Conservation (phyloP, 176 grass and related monocot genomes). For the Carex parvula region DNA sequence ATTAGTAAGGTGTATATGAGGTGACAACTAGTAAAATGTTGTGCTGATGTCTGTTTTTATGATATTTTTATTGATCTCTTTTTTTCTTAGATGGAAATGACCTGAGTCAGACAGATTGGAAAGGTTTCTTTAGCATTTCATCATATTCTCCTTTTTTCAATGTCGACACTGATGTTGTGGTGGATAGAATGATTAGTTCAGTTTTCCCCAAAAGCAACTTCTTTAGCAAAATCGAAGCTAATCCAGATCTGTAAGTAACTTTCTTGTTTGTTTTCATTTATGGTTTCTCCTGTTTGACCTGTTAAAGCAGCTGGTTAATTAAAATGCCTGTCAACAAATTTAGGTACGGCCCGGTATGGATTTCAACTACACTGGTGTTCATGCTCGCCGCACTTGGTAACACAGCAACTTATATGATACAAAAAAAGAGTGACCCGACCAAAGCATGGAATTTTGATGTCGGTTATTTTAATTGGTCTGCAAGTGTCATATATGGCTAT, state of each 20-base stretch:
- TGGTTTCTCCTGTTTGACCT: conserved; percentile 11
- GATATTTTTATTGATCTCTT: neutral
- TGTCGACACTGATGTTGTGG: conserved; percentile 88
- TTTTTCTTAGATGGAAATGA: conserved; percentile 55
- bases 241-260: conserved; percentile 88
- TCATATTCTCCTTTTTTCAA: conserved; percentile 92
- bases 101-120: conserved; percentile 65
- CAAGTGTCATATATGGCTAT: conserved; percentile 92
- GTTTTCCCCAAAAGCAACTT: conserved; percentile 81
- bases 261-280: neutral
- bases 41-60: conserved; percentile 10
- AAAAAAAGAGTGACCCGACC: conserved; percentile 52
- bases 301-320: neutral
- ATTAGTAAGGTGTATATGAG: neutral
- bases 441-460: conserved; percentile 83
- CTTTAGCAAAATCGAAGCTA: conserved; percentile 78
- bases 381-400: conserved; percentile 79
- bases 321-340: conserved; percentile 6
- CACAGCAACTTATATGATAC: conserved; percentile 73
- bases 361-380: conserved; percentile 82
- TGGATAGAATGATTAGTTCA: conserved; percentile 73
- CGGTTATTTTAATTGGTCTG: conserved; percentile 77
- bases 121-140: conserved; percentile 85
- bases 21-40: conserved; percentile 8
- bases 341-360: conserved; percentile 93